phyloP scores from a whole-genome alignment of 2,329 filamentous ascomycete species.

The Trichoderma gracile region DNA sequence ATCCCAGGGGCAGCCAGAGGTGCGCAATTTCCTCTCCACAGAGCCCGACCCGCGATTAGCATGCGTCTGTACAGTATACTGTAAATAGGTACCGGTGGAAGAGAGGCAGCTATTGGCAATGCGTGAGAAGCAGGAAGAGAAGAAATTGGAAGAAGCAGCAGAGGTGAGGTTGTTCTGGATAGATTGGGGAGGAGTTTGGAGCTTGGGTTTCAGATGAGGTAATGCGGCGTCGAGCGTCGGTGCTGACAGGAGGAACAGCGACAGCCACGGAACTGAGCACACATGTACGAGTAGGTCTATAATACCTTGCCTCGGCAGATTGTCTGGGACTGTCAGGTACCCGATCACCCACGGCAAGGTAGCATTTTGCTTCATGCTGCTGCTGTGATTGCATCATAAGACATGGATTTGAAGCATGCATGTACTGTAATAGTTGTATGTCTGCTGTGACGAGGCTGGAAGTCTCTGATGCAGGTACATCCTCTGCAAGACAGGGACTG shows the following conservation, averaged over 20 bases:
- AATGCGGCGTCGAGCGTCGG: not conserved
- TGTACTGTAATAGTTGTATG: not conserved
- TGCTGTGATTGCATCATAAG: slow-evolving; percentile 17
- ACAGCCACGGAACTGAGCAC: not conserved
- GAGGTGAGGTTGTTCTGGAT: slow-evolving; percentile 12
- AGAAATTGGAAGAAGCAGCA: not conserved
- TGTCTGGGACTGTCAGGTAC: not conserved
- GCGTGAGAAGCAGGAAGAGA: too few relatives aligned
- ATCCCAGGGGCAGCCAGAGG: slow-evolving; percentile 30
- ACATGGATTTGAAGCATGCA: not conserved
- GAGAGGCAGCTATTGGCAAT: too few relatives aligned
- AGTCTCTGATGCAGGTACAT: not conserved
- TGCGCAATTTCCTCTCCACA: slow-evolving; percentile 21
- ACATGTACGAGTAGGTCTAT: too few relatives aligned
- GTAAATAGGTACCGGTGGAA: too few relatives aligned
- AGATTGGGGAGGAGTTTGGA: not conserved
- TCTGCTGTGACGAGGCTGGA: not conserved
- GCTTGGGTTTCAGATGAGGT: not conserved
- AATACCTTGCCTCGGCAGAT: too few relatives aligned
- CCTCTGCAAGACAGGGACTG: too few relatives aligned
- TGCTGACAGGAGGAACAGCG: not conserved
- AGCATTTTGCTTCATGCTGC: not conserved
- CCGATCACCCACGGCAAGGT: not conserved
- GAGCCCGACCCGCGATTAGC: not conserved
- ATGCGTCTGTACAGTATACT: too few relatives aligned